phyloP scores from a whole-genome alignment of 768 basidiomycete genomes.

The Termitomyces eurrhizus region DNA sequence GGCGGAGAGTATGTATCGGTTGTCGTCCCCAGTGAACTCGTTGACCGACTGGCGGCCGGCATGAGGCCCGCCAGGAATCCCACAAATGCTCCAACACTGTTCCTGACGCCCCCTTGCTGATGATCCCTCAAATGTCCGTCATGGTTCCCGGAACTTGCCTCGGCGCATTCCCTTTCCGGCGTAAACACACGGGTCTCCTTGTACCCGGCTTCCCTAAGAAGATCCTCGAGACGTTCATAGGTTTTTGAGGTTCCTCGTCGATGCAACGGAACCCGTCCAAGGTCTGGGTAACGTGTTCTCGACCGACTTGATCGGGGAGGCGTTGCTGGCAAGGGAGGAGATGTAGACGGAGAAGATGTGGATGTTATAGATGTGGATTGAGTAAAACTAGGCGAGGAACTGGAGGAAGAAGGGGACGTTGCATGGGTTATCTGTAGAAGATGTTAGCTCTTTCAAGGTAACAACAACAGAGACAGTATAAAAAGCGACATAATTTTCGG shows the following conservation, averaged over 20 bases:
- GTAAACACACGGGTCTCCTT: conserved; percentile 90
- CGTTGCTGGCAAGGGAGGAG: conserved; percentile 38
- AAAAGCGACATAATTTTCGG: background rate
- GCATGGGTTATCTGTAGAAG: conserved; percentile 23
- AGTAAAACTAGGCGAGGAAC: conserved; percentile 35
- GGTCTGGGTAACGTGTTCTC: conserved; percentile 51
- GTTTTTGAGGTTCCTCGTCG: conserved; percentile 75
- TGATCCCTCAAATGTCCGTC: conserved; percentile 19
- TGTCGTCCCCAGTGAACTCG: conserved; percentile 14
- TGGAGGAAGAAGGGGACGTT: conserved; percentile 30
- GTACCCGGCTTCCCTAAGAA: conserved; percentile 85
- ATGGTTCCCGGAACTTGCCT: conserved; percentile 26
- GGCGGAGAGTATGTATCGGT: conserved; percentile 26
- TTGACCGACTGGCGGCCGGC: conserved; percentile 26
- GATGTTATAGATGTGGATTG: conserved; percentile 34
- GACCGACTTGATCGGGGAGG: conserved; percentile 40
- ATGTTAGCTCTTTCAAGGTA: conserved; percentile 1
- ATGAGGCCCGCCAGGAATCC: conserved; percentile 66
- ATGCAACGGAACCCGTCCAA: conserved; percentile 71
- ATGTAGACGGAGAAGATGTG: conserved; percentile 35
- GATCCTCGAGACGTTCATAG: conserved; percentile 82
- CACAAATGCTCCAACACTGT: conserved; percentile 59
- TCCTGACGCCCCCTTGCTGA: conserved; percentile 29
- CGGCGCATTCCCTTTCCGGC: conserved; percentile 63
- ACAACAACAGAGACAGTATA: background rate